phyloP scores from a whole-genome alignment of 2,329 filamentous ascomycete genomes.

The Neospermospora avenae region DNA sequence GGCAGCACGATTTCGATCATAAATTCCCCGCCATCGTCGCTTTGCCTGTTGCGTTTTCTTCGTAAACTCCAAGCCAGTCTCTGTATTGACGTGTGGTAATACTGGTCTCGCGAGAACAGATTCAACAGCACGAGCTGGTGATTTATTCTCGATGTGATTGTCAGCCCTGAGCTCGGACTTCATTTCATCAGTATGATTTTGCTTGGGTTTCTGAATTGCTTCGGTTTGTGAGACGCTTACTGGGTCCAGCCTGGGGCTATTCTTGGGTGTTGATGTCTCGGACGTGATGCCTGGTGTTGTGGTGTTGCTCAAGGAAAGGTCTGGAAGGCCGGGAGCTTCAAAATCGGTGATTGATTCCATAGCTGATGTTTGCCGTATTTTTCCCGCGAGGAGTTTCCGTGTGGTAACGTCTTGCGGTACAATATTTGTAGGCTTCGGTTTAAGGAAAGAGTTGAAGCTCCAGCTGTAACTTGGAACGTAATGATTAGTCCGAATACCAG shows the following conservation, averaged over 20 bases:
- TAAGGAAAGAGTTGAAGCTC: too few relatives aligned
- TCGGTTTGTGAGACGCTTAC: neutral
- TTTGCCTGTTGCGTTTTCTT: neutral
- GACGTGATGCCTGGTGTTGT: neutral
- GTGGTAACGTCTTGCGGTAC: too few relatives aligned
- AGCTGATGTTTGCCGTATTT: too few relatives aligned
- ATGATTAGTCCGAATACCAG: too few relatives aligned
- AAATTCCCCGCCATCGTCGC: conserved; percentile 2
- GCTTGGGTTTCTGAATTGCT: too few relatives aligned
- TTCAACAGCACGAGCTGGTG: neutral
- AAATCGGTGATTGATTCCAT: neutral
- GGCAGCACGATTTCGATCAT: conserved; percentile 1
- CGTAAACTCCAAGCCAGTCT: neutral
- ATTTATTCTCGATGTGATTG: too few relatives aligned
- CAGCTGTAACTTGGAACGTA: too few relatives aligned
- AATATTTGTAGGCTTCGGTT: too few relatives aligned
- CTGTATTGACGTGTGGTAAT: neutral
- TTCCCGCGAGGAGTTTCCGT: too few relatives aligned
- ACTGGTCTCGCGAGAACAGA: neutral
- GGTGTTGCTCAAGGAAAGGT: neutral
- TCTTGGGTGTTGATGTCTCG: neutral
- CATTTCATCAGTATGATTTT: too few relatives aligned
- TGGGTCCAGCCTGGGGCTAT: neutral
- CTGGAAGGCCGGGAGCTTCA: neutral
- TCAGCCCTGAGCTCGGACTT: too few relatives aligned